Evolutionary conservation across 108 stramenopile genomes (phyloP).

Genomic region (Bacterosira constricta): DNA sequence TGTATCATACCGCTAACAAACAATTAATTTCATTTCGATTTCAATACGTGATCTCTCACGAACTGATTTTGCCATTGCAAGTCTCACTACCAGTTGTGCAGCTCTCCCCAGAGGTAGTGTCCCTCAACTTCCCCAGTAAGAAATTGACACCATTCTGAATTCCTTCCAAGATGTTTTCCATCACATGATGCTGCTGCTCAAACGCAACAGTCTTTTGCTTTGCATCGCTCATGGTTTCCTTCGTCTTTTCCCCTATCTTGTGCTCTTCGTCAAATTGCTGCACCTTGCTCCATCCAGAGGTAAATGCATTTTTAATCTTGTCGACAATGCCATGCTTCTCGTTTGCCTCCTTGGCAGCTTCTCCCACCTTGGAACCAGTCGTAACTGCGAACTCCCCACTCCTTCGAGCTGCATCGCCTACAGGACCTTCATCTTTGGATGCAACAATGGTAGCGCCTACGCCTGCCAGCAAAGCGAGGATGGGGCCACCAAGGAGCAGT

Average conservation of each 20-base stretch:
- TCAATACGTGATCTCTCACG: too few relatives aligned
- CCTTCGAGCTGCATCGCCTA: slow-evolving; percentile 23
- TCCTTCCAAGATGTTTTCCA: slow-evolving; percentile 30
- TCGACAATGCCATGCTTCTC: slow-evolving; percentile 35
- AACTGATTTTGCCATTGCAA: too few relatives aligned
- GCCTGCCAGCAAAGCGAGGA: slow-evolving; percentile 24
- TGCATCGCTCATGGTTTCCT: slow-evolving; percentile 34
- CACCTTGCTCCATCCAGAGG: slow-evolving; percentile 18
- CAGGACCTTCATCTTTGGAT: slow-evolving; percentile 27
- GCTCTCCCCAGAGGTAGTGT: too few relatives aligned
- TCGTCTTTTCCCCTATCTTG: slow-evolving; percentile 20
- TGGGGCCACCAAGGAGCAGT: slow-evolving; percentile 28
- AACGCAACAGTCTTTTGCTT: slow-evolving; percentile 27
- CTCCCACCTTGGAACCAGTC: slow-evolving; percentile 28
- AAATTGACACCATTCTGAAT: slow-evolving; percentile 30
- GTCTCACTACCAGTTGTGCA: too few relatives aligned
- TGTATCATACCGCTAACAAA: too few relatives aligned
- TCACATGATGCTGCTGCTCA: slow-evolving; percentile 37
- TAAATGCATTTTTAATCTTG: slow-evolving; percentile 12
- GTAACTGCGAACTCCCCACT: slow-evolving; percentile 22
- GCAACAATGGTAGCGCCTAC: slow-evolving; percentile 29
- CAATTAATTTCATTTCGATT: too few relatives aligned
- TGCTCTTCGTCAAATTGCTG: slow-evolving; percentile 40
- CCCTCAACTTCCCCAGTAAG: slow-evolving; percentile 35
- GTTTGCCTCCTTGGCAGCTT: slow-evolving; percentile 38